Evolutionary conservation across 164 flowering plant genomes (phyloP).

Genomic region (Dillenia suffruticosa): DNA sequence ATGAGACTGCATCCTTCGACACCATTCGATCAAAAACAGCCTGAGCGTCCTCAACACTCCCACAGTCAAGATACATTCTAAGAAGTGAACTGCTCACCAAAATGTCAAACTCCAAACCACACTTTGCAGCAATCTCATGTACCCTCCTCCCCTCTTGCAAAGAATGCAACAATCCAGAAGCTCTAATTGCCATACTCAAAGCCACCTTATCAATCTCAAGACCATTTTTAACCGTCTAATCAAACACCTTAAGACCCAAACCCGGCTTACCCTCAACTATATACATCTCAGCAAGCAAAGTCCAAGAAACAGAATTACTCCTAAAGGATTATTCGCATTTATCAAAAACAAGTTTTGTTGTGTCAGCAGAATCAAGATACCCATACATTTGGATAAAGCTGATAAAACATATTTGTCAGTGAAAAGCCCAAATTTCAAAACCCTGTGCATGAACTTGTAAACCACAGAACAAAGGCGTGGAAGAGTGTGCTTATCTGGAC

Average conservation of each 20-base stretch:
- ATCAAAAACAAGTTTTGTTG: slow-evolving; percentile 34
- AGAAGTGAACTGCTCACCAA: slow-evolving; percentile 59
- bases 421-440: slow-evolving; percentile 43
- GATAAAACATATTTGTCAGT: slow-evolving; percentile 37
- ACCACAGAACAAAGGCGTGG: slow-evolving; percentile 48
- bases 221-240: slow-evolving; percentile 32
- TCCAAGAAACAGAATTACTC: slow-evolving; percentile 50
- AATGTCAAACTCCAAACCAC: slow-evolving; percentile 40
- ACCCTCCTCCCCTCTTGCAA: slow-evolving; percentile 40
- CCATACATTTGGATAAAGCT: slow-evolving; percentile 58
- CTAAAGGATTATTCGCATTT: slow-evolving; percentile 4
- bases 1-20: slow-evolving; percentile 50
- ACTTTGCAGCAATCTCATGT: slow-evolving; percentile 39
- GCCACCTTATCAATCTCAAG: slow-evolving; percentile 44
- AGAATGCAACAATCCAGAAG: slow-evolving; percentile 41
- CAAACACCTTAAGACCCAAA: slow-evolving; percentile 41
- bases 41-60: slow-evolving; percentile 41
- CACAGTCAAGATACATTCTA: slow-evolving; percentile 65
- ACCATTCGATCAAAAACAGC: slow-evolving; percentile 44
- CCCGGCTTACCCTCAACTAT: slow-evolving; percentile 25
- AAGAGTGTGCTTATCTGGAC: slow-evolving; percentile 53
- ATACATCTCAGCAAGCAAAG: slow-evolving; percentile 46
- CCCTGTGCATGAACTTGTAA: slow-evolving; percentile 61
- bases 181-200: slow-evolving; percentile 41
- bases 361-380: slow-evolving; percentile 28